Evolutionary conservation across 371 early-diverging fungal species (phyloP).

Genomic region (Chytridium lagenaria): DNA sequence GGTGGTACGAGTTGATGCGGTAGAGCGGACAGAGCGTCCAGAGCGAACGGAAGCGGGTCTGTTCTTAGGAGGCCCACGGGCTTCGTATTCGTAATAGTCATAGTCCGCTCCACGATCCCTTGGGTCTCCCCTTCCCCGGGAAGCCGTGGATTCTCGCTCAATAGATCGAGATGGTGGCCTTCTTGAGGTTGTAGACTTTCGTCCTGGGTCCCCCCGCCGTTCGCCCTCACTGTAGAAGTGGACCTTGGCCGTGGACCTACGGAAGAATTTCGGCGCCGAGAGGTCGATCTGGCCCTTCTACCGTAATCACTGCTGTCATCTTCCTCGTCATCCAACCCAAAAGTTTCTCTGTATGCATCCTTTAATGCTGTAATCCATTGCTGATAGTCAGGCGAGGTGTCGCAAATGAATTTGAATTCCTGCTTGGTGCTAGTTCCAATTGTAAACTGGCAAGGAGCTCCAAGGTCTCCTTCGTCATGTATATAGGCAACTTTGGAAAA

Average conservation of each 20-base stretch:
- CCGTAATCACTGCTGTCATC: not conserved
- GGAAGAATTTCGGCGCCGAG: not conserved
- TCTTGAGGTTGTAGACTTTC: not conserved
- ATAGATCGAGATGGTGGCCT: slow-evolving; percentile 1
- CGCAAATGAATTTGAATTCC: slow-evolving; percentile 32
- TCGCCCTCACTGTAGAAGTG: not conserved
- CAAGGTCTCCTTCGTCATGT: slow-evolving; percentile 34
- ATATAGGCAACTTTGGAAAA: slow-evolving; percentile 26
- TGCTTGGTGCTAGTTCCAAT: slow-evolving; percentile 20
- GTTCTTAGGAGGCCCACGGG: not conserved
- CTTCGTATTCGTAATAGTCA: not conserved
- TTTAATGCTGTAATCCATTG: slow-evolving; percentile 28
- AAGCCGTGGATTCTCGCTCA: not conserved
- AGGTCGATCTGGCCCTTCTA: not conserved
- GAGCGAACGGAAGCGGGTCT: not conserved
- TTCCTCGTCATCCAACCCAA: not conserved
- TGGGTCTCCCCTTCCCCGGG: not conserved
- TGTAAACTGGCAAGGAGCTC: slow-evolving; percentile 26
- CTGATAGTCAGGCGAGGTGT: slow-evolving; percentile 23
- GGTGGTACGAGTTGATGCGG: not conserved
- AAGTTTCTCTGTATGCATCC: slow-evolving; percentile 17
- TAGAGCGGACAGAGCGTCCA: not conserved
- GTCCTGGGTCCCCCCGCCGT: not conserved
- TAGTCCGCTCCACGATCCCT: not conserved
- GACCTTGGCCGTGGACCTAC: not conserved